These are phyloP conservation scores for Picochlorum sp. DNA, from an alignment of 139 green algal species.

Conservation along the genomic window DNA sequence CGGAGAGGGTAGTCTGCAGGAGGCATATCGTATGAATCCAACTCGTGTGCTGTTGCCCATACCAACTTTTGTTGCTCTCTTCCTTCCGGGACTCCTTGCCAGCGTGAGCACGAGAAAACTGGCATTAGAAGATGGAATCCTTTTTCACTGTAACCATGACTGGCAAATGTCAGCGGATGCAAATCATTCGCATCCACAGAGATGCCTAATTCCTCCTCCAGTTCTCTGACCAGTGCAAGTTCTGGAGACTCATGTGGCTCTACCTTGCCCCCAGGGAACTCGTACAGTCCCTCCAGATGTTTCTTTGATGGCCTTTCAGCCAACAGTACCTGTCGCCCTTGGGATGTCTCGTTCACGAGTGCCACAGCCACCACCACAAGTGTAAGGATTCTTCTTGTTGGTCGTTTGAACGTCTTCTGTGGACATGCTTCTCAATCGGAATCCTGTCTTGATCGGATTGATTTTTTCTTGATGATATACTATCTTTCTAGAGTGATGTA, in stretches of 20 bases:
- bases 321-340: constrained; percentile 41
- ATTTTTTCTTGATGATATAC: too few species aligned
- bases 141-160: constrained; percentile 16
- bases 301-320: constrained; percentile 54
- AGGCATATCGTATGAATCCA: constrained; percentile 12
- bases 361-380: constrained; percentile 37
- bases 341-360: constrained; percentile 26
- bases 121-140: constrained; percentile 35
- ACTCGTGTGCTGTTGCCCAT: constrained; percentile 12
- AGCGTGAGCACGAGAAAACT: constrained; percentile 5
- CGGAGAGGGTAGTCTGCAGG: constrained; percentile 22
- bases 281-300: constrained; percentile 49
- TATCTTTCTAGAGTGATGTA: too few species aligned
- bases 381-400: neutral
- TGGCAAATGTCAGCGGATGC: constrained; percentile 27
- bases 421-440: too few species aligned
- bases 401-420: too few species aligned
- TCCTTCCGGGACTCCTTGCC: neutral
- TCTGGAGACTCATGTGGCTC: constrained; percentile 46
- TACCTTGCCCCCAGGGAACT: constrained; percentile 33
- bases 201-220: constrained; percentile 60
- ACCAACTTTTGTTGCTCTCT: constrained; percentile 19
- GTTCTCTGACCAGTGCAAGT: constrained; percentile 47
- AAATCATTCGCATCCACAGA: constrained; percentile 10
- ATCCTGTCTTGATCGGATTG: too few species aligned